Evolutionary conservation across 352 stramenopile genomes (phyloP), one percentile per base, ranked within the genome.

Genomic region (Halophytophthora polymorphica): DNA sequence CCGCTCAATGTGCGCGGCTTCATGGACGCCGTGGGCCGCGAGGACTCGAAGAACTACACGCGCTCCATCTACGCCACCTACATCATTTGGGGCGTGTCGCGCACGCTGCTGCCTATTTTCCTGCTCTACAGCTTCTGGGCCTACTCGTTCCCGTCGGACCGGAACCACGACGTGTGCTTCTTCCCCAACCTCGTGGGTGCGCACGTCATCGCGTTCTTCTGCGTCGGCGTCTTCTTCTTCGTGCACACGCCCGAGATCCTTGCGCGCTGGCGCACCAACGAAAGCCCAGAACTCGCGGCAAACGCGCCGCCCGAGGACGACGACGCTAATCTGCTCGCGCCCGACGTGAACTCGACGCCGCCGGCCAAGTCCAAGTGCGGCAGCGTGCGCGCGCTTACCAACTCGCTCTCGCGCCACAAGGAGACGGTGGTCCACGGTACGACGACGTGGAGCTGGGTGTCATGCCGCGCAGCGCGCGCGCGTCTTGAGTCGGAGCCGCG

Each of bases 161-260:
- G 76, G 12, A 88, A 90, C 57, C 69, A 90, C 60, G 67, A 86
- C 61, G 69, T 79, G 53, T 93, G 83, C 49, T 74, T 90, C 50
- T 89, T 86, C 60, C 75, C 83, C 11, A 90, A 87, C 53, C 44
- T 90, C 19, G 69, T 90, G 18, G 77, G 76, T 28, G 80, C 83
- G 7, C 78, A 93, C 62, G 51, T 90, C 49, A 91, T 93, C 43
- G 71, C 83, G 46, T 63, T 90, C 40, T 90, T 90, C 40, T 93
- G 83, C 53, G 66, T 93, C 33, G 76, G 78, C 45, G 79, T 90
- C 12, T 93, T 93, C 54, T 76, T 88, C 56, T 89, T 88, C 52
- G 75, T 90, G 36, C 79, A 90, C 64, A 90, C 77, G 2, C 80
- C 79, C 1, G 83, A 93, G 56, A 76, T 90, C 60, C 53, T 84